A percentile compares a stretch with the other conserved stretches of the same genome.
phyloP scores from a whole-genome alignment of 1,284 basidiomycete species.

The Earliella scabrosa region DNA sequence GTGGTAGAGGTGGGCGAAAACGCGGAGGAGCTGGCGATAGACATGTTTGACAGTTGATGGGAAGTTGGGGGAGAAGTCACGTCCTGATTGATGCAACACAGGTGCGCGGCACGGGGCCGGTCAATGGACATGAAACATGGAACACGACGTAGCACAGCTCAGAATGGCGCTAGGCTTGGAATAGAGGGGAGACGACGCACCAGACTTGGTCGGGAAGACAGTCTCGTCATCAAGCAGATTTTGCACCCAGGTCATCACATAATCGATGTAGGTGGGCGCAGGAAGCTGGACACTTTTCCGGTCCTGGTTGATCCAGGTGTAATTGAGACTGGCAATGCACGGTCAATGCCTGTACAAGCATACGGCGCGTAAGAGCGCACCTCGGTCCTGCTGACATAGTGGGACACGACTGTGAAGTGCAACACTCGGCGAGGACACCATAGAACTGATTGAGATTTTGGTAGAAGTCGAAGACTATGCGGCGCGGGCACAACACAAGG shows the following conservation, averaged over 20 bases:
- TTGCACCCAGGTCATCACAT: slow-evolving; percentile 98
- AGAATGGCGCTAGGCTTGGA: too few species aligned
- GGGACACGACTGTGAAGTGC: slow-evolving; percentile 88
- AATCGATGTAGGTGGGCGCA: slow-evolving; percentile 98
- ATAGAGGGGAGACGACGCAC: slow-evolving; percentile 45
- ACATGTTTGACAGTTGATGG: slow-evolving; percentile 95
- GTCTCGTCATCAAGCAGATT: slow-evolving; percentile 92
- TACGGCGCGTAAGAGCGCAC: slow-evolving; percentile 49
- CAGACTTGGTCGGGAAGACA: slow-evolving; percentile 95
- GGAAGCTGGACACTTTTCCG: slow-evolving; percentile 93
- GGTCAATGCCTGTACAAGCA: slow-evolving; percentile 3
- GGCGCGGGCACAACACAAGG: not conserved
- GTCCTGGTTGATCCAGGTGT: slow-evolving; percentile 97
- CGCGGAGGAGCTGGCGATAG: slow-evolving; percentile 94
- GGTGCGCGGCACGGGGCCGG: not conserved
- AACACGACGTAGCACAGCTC: not conserved
- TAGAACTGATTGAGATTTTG: slow-evolving; percentile 98
- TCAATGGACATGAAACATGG: not conserved
- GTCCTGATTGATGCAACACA: slow-evolving; percentile 52
- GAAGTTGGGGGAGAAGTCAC: slow-evolving; percentile 90
- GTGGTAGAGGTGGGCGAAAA: slow-evolving; percentile 98
- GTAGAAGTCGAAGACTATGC: slow-evolving; percentile 91
- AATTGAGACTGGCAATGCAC: slow-evolving; percentile 73
- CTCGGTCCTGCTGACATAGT: slow-evolving; percentile 92
- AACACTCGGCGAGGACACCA: slow-evolving; percentile 93